Conservation (phyloP, 2,329 filamentous ascomycete genomes). For the Hansfordia pulvinata region DNA sequence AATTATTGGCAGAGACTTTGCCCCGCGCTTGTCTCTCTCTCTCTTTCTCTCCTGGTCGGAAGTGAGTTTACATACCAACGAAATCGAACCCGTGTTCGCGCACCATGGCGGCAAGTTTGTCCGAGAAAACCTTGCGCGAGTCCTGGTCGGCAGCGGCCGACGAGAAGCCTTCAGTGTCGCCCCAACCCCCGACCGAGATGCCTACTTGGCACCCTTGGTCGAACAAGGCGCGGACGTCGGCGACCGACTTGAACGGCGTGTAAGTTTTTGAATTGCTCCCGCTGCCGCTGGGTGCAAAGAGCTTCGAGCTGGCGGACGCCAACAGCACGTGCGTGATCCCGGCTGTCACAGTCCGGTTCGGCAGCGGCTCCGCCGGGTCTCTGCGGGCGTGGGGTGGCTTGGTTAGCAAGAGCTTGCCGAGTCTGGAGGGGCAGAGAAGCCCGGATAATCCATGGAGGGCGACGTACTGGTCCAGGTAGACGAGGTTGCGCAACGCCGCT, state of each 20-base stretch:
- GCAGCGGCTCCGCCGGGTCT: constrained; percentile 5
- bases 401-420: constrained; percentile 2
- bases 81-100: constrained; percentile 50
- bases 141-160: constrained; percentile 35
- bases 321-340: constrained; percentile 10
- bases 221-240: constrained; percentile 32
- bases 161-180: constrained; percentile 51
- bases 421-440: not conserved
- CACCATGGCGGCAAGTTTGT: constrained; percentile 51
- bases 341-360: constrained; percentile 5
- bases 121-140: constrained; percentile 44
- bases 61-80: constrained; percentile 37
- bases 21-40: too few species aligned
- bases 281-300: constrained; percentile 4
- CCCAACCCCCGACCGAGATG: constrained; percentile 66
- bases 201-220: constrained; percentile 43
- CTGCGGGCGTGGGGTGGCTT: constrained; percentile 3
- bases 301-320: constrained; percentile 8
- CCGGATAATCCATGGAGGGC: too few species aligned
- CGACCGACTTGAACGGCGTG: constrained; percentile 37
- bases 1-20: too few species aligned
- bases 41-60: not conserved
- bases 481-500: constrained; percentile 6
- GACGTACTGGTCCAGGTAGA: constrained; percentile 7
- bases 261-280: too few species aligned